Percentiles rank a stretch among this genome's conserved stretches.
Conservation (phyloP, 306 rosid species). For the Quercus bicolor region DNA sequence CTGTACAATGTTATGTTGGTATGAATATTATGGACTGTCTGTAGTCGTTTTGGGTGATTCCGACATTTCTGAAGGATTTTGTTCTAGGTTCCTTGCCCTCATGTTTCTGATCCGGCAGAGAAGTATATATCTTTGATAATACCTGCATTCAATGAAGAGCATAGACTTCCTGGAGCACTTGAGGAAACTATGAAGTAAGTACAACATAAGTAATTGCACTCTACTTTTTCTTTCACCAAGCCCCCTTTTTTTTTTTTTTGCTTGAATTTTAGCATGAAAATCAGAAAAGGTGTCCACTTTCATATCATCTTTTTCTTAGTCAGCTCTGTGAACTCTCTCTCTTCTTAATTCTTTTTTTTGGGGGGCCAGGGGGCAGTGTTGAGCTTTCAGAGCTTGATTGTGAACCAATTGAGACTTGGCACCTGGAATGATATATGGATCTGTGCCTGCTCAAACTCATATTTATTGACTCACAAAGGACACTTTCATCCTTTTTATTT, state of each 20-base stretch:
- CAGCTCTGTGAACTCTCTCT: background rate
- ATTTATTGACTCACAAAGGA: background rate
- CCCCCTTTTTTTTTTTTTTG: no score
- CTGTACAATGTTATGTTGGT: background rate
- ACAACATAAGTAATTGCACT: background rate
- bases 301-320: background rate
- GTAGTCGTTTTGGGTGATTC: conserved; percentile 24
- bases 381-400: background rate
- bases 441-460: background rate
- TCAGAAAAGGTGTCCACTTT: background rate
- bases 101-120: conserved; percentile 76
- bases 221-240: background rate
- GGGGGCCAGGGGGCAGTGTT: background rate
- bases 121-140: conserved; percentile 82
- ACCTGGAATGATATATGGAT: background rate
- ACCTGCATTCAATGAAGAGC: conserved; percentile 87
- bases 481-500: background rate
- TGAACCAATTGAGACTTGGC: background rate
- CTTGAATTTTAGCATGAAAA: background rate
- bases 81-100: conserved; percentile 73
- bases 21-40: conserved; percentile 6
- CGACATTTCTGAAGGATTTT: conserved; percentile 3
- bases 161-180: conserved; percentile 83
- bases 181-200: conserved; percentile 85
- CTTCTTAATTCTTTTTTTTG: background rate